Base-by-base conservation (phyloP, 257 asterid species). In the Euphrasia confusa region DNA sequence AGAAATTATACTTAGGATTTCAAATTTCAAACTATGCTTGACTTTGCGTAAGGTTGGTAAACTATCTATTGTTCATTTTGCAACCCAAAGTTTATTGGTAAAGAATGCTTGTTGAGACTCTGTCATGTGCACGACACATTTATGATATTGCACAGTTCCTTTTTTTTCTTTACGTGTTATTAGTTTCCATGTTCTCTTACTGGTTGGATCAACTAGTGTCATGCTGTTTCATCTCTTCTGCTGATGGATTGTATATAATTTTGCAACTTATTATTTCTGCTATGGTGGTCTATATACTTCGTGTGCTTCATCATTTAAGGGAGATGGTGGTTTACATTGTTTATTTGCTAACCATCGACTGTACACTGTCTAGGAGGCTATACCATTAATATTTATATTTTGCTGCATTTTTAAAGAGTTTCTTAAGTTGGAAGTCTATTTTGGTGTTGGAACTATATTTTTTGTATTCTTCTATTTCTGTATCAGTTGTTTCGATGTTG, bases 401-500 rank as follows among this genome's bases (percentile, higher is more conserved):
- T 28, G 61, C 40, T 58, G n/a, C 12, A 58, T 13, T 58, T n/a
- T 32, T 35, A 12, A 30, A 32, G 12, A 30, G 5, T 14, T 10
- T 58, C 1, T 32, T 26, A 8, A 24, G 10, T 53, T 54, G 37
- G 44, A 32, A 30, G 40, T 27, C 42, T 24, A 27, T 56, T 15
- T 3, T 28, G 6, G 40, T 55, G 60, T 18, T n/a, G 45, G 62
- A 30, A 58, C 26, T 13, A 58, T 58, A 54, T 33, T 12, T 28
- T 14, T 32, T 55, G 15, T 55, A 9, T 30, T 32, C 13, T 30
- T 32, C 10, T 58, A 1, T 53, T 58, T 30, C 62, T 32, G 62
- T 58, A 30, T 13, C 24, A 58, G 15, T 58, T 30, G 15, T 58
- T 30, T 58, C 15, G 62, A 58, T 58, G 62, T 58, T 58, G 62